Evolutionary conservation across 2,329 filamentous ascomycete species (phyloP).

Genomic region (Periconia macrospinosa): DNA sequence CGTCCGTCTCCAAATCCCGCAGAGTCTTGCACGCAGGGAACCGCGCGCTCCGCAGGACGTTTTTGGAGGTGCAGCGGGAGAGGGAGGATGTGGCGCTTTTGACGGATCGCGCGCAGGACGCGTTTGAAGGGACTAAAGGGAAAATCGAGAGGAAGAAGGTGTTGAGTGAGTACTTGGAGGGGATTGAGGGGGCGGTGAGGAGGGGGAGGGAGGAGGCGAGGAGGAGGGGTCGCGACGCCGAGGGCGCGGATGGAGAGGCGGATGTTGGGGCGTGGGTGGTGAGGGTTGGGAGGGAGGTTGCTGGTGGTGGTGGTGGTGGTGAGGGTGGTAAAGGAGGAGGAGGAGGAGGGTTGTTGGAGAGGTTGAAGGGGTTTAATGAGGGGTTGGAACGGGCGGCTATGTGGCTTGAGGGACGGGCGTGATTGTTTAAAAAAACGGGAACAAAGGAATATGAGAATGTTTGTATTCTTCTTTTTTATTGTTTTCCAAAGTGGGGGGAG

Average conservation of each 20-base stretch:
- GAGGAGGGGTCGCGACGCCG: slow-evolving; percentile 31
- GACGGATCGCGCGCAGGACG: slow-evolving; percentile 51
- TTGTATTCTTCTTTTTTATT: no score
- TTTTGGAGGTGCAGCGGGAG: slow-evolving; percentile 52
- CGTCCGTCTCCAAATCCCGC: slow-evolving; percentile 47
- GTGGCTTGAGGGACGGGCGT: slow-evolving; percentile 39
- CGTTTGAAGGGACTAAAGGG: slow-evolving; percentile 29
- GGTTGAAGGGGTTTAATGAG: slow-evolving; percentile 36
- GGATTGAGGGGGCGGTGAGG: slow-evolving; percentile 41
- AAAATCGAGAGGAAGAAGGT: slow-evolving; percentile 26
- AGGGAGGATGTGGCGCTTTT: slow-evolving; percentile 53
- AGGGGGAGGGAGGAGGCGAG: slow-evolving; percentile 35
- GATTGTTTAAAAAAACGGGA: not conserved
- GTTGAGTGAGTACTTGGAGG: slow-evolving; percentile 35
- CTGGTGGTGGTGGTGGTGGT: slow-evolving; percentile 34
- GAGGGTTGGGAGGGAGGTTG: slow-evolving; percentile 26
- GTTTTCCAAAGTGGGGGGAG: no score
- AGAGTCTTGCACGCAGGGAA: slow-evolving; percentile 49
- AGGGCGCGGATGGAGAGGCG: slow-evolving; percentile 34
- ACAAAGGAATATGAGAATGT: not conserved
- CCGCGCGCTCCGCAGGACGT: slow-evolving; percentile 49
- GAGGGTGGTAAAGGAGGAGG: slow-evolving; percentile 32
- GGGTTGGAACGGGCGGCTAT: slow-evolving; percentile 36
- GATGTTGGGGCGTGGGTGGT: slow-evolving; percentile 36
- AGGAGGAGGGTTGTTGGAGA: slow-evolving; percentile 35